Base-by-base conservation (phyloP, 495 filamentous ascomycete species). In the Echria macrotheca region DNA sequence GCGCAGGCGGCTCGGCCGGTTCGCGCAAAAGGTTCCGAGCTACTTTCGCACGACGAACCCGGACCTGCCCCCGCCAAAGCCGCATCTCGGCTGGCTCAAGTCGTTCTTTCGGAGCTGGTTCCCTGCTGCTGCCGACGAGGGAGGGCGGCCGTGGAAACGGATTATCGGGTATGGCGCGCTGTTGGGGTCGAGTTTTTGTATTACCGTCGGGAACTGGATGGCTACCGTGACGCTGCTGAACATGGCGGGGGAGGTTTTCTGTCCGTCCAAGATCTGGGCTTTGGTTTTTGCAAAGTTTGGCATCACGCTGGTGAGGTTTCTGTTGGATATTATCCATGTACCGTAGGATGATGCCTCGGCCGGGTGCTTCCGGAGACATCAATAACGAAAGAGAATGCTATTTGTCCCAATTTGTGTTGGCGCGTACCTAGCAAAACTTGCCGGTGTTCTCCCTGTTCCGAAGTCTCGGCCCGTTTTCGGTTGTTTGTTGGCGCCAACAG, bases 211-310 rank as follows among this genome's bases (percentile, higher is more conserved):
- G 2, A 39, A 39, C 36, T 39, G 36, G 36, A 39, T 39, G 36
- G 36, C 36, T 4, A 39, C 36, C 3, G 36, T 39, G 36, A 39
- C 36, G 18, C 14, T 39, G 36, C 21, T 39, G 36, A 39, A 39
- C 36, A 39, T 39, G 36, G 36, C 36, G 18, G 36, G 18, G 14
- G 36, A 39, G 36, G 18, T 19, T n/a, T 39, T 39, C 21, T 39
- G 36, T 21, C 36, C 36, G 36, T 17, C n/a, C 21, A 39, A 39
- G 4, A 18, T 39, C n/a, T 39, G 36, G 36, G 36, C 36, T 9
- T 39, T 39, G 14, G 36, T 39, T n/a, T 39, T 39, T 39, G 36
- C 36, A n/a, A 39, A 39, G 36, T 10, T 39, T n/a, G 36, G 36
- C 4, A 19, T 39, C 3, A 17, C 36, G 36, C 4, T 39, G 2